Conservation (phyloP, 129 eudicot species). For the Saussurea involucrata region DNA sequence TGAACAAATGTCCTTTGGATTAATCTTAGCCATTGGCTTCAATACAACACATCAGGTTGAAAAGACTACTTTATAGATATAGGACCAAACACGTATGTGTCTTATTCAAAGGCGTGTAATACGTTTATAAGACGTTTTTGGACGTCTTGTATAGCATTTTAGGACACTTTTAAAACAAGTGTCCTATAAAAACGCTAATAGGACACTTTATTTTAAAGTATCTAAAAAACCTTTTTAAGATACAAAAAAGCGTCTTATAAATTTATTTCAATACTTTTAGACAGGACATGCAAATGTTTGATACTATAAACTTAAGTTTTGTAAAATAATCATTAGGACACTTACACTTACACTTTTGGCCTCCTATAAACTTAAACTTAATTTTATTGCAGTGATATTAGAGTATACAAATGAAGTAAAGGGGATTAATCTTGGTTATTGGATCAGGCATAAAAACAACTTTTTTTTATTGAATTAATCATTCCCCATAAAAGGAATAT, state of each 20-base stretch:
- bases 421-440: background rate
- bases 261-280: background rate
- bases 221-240: background rate
- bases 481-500: conserved; percentile 22
- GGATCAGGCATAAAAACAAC: background rate
- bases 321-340: background rate
- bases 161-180: background rate
- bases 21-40: background rate
- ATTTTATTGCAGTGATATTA: background rate
- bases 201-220: background rate
- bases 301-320: too few relatives aligned
- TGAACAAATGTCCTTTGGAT: background rate
- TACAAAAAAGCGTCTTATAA: too few relatives aligned
- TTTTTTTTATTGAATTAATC: background rate
- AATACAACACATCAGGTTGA: background rate
- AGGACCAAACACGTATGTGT: background rate
- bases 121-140: background rate
- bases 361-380: background rate
- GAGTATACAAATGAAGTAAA: background rate
- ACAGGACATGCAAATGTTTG: background rate
- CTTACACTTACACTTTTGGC: background rate
- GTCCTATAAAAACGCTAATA: too few relatives aligned
- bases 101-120: background rate
- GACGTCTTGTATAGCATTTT: background rate
- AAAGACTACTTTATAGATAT: background rate